Percentiles rank a stretch among this genome's conserved stretches.
phyloP scores from a whole-genome alignment of 1,139 yeast species.

The Kodamaea ohmeri region DNA sequence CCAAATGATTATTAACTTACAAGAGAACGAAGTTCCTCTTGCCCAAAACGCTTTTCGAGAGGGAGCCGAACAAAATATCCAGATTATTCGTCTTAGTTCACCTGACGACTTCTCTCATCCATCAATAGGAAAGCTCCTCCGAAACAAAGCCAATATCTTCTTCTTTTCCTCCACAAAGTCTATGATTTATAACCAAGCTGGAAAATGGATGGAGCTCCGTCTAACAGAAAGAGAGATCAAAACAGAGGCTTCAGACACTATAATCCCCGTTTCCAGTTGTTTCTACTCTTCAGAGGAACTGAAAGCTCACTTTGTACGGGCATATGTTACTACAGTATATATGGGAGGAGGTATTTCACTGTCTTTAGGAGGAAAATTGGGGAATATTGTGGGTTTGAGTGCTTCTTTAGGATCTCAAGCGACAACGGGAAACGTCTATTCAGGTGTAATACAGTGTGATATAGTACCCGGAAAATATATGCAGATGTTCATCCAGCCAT shows the following conservation, averaged over 20 bases:
- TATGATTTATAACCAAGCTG: conserved; percentile 3
- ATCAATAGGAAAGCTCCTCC: conserved; percentile 3
- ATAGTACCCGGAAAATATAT: conserved; percentile 6
- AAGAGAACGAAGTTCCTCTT: too few species aligned
- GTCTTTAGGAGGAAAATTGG: not conserved
- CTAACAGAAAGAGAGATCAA: conserved; percentile 1
- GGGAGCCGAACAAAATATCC: not conserved
- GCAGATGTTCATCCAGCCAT: conserved; percentile 12
- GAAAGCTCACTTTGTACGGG: conserved; percentile 1
- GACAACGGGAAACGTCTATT: not conserved
- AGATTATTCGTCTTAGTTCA: conserved; percentile 7
- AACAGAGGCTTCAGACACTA: not conserved
- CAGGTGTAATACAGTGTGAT: conserved; percentile 5
- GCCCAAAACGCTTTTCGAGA: too few species aligned
- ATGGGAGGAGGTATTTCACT: not conserved
- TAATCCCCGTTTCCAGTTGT: conserved; percentile 11
- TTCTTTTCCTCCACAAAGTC: conserved; percentile 6
- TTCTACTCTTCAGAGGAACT: conserved; percentile 7
- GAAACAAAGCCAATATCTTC: conserved; percentile 6
- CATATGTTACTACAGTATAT: conserved; percentile 1
- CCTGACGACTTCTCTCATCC: conserved; percentile 7
- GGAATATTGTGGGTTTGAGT: not conserved
- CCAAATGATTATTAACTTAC: too few species aligned
- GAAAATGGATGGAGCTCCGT: conserved; percentile 7
- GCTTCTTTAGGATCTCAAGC: not conserved